Evolutionary conservation across 73 alveolate species (phyloP).

Genomic region (Paramecium tetraurelia): DNA sequence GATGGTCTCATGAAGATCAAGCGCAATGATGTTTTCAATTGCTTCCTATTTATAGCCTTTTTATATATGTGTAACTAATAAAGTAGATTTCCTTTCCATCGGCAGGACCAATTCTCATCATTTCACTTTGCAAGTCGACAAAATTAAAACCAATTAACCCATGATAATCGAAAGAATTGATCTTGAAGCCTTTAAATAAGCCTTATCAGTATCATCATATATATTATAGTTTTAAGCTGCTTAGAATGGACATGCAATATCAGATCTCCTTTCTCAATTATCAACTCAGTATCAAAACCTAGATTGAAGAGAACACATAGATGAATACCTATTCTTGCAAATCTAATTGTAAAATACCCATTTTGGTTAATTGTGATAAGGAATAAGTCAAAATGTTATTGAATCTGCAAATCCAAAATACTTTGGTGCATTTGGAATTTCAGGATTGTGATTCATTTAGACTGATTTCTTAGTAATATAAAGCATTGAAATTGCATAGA

Average conservation of each 20-base stretch:
- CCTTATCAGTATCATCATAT: neutral
- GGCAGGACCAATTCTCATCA: slow-evolving; percentile 43
- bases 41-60: neutral
- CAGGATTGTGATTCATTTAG: neutral
- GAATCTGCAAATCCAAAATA: neutral
- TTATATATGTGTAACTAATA: neutral
- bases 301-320: neutral
- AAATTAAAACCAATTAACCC: neutral
- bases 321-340: neutral
- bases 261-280: neutral
- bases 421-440: slow-evolving; percentile 16
- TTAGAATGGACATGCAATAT: neutral
- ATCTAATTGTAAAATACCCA: neutral
- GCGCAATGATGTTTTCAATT: neutral
- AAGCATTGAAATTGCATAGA: slow-evolving; percentile 8
- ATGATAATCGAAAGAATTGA: neutral
- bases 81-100: neutral
- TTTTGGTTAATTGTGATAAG: neutral
- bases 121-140: neutral
- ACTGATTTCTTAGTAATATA: neutral
- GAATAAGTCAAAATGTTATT: neutral
- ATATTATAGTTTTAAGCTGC: neutral
- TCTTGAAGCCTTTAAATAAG: slow-evolving; percentile 33
- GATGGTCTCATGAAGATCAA: slow-evolving; percentile 9
- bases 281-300: neutral